These are phyloP conservation scores for Suillus tomentosus DNA, from an alignment of 768 basidiomycete genomes.

Conservation along the genomic window DNA sequence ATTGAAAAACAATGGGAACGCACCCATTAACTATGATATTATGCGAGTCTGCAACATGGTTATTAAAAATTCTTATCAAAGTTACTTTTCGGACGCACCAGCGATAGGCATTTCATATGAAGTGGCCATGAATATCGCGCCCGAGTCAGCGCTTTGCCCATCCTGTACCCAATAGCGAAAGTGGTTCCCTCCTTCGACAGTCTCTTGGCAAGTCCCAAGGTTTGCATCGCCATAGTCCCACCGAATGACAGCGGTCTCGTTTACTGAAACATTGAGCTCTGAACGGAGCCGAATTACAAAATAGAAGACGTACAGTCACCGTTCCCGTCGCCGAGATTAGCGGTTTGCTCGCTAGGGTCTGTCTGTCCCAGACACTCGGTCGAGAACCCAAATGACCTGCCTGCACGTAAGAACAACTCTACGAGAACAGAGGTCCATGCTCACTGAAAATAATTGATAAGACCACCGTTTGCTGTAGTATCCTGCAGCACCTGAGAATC, in stretches of 20 bases:
- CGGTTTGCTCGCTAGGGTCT: slow-evolving; percentile 64
- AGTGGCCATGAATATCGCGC: slow-evolving; percentile 73
- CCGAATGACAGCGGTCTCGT: slow-evolving; percentile 82
- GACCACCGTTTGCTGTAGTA: slow-evolving; percentile 61
- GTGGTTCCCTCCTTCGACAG: slow-evolving; percentile 84
- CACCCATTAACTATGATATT: slow-evolving; percentile 76
- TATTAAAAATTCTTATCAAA: slow-evolving; percentile 4
- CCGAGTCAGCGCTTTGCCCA: slow-evolving; percentile 61
- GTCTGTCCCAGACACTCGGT: slow-evolving; percentile 87
- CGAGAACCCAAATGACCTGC: slow-evolving; percentile 70
- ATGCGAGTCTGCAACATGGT: slow-evolving; percentile 47
- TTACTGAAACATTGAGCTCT: slow-evolving; percentile 45
- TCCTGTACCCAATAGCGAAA: slow-evolving; percentile 89
- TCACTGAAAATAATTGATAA: slow-evolving; percentile 81
- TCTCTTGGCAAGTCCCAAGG: slow-evolving; percentile 86
- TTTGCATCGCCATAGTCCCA: slow-evolving; percentile 81
- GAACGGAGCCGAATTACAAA: slow-evolving; percentile 2
- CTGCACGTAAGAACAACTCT: background rate
- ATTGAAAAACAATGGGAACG: slow-evolving; percentile 10
- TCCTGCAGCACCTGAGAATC: slow-evolving; percentile 68
- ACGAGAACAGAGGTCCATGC: slow-evolving; percentile 24
- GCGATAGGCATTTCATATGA: slow-evolving; percentile 73
- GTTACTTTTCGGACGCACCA: slow-evolving; percentile 36
- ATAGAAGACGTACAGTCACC: slow-evolving; percentile 55
- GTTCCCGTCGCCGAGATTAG: slow-evolving; percentile 82